A percentile compares a stretch with the other conserved stretches of the same genome.
Conservation (phyloP, 1,284 basidiomycete species). For the Boletus mariae region DNA sequence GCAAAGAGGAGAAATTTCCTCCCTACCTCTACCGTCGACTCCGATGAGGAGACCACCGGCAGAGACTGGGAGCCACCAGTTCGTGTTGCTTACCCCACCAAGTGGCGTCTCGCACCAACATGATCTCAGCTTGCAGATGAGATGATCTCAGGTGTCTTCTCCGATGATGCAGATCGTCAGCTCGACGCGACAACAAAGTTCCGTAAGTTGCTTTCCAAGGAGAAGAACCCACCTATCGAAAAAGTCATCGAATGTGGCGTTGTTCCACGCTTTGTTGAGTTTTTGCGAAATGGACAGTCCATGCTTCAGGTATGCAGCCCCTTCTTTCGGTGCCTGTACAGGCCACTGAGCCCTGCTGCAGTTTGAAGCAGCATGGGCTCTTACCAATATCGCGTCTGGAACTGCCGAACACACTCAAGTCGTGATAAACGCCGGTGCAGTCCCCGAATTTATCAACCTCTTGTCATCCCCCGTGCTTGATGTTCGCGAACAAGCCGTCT, state of each 20-base stretch:
- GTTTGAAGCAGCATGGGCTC: constrained; percentile 99
- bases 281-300: constrained; percentile 82
- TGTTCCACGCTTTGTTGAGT: constrained; percentile 96
- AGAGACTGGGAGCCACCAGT: constrained; percentile 77
- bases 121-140: constrained; percentile 72
- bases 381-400: constrained; percentile 99
- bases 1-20: constrained; percentile 93
- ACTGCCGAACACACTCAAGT: constrained; percentile 99
- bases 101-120: constrained; percentile 5
- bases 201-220: constrained; percentile 97
- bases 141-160: constrained; percentile 94
- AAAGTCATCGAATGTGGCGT: constrained; percentile 97
- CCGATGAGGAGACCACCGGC: constrained; percentile 79
- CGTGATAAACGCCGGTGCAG: constrained; percentile 91
- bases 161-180: constrained; percentile 87
- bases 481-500: constrained; percentile 95
- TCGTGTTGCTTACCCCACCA: constrained; percentile 27
- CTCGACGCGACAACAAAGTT: constrained; percentile 96
- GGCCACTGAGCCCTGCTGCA: constrained; percentile 33
- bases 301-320: constrained; percentile 84
- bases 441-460: constrained; percentile 96
- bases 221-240: constrained; percentile 99
- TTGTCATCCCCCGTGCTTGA: constrained; percentile 85
- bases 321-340: background rate
- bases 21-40: constrained; percentile 68